Evolutionary conservation across 2,329 filamentous ascomycete species (phyloP).

Genomic region (Arthroderma uncinatum): DNA sequence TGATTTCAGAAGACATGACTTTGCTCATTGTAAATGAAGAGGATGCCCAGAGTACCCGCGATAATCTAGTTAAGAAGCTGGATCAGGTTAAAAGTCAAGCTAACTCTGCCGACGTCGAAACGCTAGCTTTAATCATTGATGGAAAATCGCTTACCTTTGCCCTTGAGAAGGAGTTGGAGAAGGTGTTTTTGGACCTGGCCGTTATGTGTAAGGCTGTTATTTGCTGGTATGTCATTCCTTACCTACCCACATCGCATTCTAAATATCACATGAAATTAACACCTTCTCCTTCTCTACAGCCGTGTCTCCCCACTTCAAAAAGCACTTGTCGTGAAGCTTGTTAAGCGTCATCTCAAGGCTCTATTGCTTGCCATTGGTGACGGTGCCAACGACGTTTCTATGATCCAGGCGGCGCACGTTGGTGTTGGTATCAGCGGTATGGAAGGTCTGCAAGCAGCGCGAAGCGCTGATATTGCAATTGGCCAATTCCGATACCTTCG

Average conservation of each 20-base stretch:
- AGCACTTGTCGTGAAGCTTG: constrained; percentile 91
- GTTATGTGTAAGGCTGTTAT: constrained; percentile 98
- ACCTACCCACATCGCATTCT: background rate
- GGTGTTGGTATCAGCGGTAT: constrained; percentile 95
- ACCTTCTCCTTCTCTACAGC: constrained; percentile 33
- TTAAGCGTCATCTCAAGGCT: constrained; percentile 85
- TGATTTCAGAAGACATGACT: constrained; percentile 98
- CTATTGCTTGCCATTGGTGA: constrained; percentile 94
- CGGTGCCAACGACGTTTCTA: constrained; percentile 97
- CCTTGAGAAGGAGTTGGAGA: constrained; percentile 86
- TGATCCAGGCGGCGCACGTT: constrained; percentile 98
- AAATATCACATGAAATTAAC: constrained; percentile 12
- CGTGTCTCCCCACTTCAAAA: constrained; percentile 96
- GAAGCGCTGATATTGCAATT: constrained; percentile 91
- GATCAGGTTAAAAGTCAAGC: constrained; percentile 80
- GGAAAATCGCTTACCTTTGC: constrained; percentile 91
- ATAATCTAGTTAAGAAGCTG: constrained; percentile 87
- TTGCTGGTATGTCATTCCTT: constrained; percentile 49
- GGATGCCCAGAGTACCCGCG: constrained; percentile 60
- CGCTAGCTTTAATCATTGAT: constrained; percentile 85
- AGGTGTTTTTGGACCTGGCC: constrained; percentile 82
- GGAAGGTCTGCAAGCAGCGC: constrained; percentile 90
- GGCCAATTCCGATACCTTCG: constrained; percentile 90
- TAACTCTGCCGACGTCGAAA: constrained; percentile 52
- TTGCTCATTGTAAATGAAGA: constrained; percentile 94